Base-by-base conservation (phyloP, 1,284 basidiomycete genomes). In the Coniferiporia weirii region DNA sequence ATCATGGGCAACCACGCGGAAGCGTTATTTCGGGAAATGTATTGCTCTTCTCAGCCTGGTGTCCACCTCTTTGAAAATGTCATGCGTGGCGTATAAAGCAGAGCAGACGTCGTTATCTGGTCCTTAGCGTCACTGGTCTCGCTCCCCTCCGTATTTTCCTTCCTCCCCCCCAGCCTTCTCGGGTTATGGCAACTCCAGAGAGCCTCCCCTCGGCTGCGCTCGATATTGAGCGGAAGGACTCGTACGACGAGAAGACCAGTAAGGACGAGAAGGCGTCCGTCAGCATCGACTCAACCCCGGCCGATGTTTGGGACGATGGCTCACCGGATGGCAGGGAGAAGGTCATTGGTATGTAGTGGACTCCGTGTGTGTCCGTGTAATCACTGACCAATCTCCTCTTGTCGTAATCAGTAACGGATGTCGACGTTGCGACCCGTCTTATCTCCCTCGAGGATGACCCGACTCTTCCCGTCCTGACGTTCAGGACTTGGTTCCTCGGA, bases 401-500 rank as follows among this genome's bases (percentile, higher is more conserved):
- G 5, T 5, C 27, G 27, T 27, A 27, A 27, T 27, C 27, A 69
- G 75, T 76, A 62, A 78, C 79, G 19, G 77, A 79, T 58, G 64
- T 73, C 46, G 80, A 81, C 63, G 72, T 77, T 54, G 76, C 76
- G 17, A 75, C 75, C 17, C 78, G 77, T 51, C 72, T 83, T 5
- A 74, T 83, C 60, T 80, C 79, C 4, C 70, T 82, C 19, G 79
- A 81, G 17, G 84, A 87, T 66, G 84, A 87, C 68, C 79, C 80
- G 1, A 72, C 73, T 0, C 72, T 83, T 22, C 81, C 78, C 9
- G 72, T 76, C 12, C 69, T 73, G 63, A 79, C 79, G 6, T 76
- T 79, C 68, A 71, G 82, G 66, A 70, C 72, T 74, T 69, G 82
- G 68, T 75, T 80, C 68, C 70, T 78, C 54, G 75, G 77, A 56